Evolutionary conservation across 495 filamentous ascomycete genomes (phyloP).

Genomic region (Aspergillus cavernicola): DNA sequence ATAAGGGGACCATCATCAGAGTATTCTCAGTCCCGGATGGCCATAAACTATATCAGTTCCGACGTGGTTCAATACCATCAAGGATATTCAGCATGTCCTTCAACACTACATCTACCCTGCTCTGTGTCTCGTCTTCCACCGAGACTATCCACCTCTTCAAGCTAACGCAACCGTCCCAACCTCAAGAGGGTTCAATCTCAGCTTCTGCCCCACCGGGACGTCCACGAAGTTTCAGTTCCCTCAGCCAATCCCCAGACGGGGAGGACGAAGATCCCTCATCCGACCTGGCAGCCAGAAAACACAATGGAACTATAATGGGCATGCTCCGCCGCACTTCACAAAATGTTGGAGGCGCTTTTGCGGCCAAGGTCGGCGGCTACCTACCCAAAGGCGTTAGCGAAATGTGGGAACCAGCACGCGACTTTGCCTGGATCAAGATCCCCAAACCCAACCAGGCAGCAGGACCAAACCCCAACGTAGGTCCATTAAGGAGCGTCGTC

Average conservation of each 20-base stretch:
- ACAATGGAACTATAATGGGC: slow-evolving; percentile 70
- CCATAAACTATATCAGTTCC: slow-evolving; percentile 91
- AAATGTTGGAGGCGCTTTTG: slow-evolving; percentile 85
- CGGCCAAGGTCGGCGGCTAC: slow-evolving; percentile 84
- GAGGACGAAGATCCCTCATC: slow-evolving; percentile 29
- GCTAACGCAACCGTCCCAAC: slow-evolving; percentile 45
- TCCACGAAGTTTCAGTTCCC: slow-evolving; percentile 39
- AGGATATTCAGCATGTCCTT: slow-evolving; percentile 99
- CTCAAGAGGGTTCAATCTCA: slow-evolving; percentile 28
- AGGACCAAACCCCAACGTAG: slow-evolving; percentile 34
- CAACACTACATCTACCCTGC: slow-evolving; percentile 85
- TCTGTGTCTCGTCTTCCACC: slow-evolving; percentile 92
- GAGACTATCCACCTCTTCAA: slow-evolving; percentile 99
- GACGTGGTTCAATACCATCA: slow-evolving; percentile 88
- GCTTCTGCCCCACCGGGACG: slow-evolving; percentile 31
- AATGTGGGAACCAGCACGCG: slow-evolving; percentile 93
- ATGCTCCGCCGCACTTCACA: slow-evolving; percentile 97
- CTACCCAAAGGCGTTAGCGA: slow-evolving; percentile 88
- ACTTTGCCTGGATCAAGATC: slow-evolving; percentile 94
- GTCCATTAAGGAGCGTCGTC: slow-evolving; percentile 75
- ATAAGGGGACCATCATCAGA: slow-evolving; percentile 95
- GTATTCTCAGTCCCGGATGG: slow-evolving; percentile 88
- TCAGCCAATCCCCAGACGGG: slow-evolving; percentile 35
- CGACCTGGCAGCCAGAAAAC: slow-evolving; percentile 40
- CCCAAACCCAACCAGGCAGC: slow-evolving; percentile 54